A percentile compares a stretch with the other conserved stretches of the same genome.
Evolutionary conservation across 352 stramenopile species (phyloP).

Genomic region (Phytophthora ramorum): DNA sequence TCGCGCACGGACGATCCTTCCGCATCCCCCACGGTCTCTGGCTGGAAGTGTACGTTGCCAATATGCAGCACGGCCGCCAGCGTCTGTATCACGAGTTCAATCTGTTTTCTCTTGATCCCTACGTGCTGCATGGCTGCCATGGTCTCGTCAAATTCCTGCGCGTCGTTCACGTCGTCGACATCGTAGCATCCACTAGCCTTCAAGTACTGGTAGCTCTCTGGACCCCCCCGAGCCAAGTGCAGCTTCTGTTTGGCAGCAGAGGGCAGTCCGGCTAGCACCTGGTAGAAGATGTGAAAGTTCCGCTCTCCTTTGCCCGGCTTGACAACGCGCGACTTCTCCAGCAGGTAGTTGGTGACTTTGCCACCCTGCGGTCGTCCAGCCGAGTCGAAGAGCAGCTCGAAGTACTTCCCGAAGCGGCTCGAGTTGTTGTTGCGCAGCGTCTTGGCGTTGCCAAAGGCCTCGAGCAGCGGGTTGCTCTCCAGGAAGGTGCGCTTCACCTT

Average conservation of each 20-base stretch:
- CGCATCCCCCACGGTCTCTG: conserved; percentile 67
- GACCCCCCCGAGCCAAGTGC: conserved; percentile 64
- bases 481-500: conserved; percentile 93
- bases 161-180: conserved; percentile 93
- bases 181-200: conserved; percentile 88
- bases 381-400: conserved; percentile 94
- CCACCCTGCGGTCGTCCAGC: conserved; percentile 81
- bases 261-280: conserved; percentile 83
- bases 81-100: conserved; percentile 88
- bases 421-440: conserved; percentile 96
- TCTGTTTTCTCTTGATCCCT: conserved; percentile 90
- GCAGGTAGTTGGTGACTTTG: conserved; percentile 92
- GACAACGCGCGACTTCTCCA: conserved; percentile 93
- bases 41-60: conserved; percentile 79
- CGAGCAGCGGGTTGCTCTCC: conserved; percentile 95
- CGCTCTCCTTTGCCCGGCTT: conserved; percentile 87
- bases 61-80: conserved; percentile 82
- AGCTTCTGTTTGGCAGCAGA: conserved; percentile 71
- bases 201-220: conserved; percentile 90
- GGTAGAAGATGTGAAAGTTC: conserved; percentile 97
- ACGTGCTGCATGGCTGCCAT: conserved; percentile 90
- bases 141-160: conserved; percentile 88
- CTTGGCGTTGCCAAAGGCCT: conserved; percentile 97
- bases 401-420: conserved; percentile 96
- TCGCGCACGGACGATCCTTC: conserved; percentile 69